These are phyloP conservation scores for Tephrocybe sp. DNA, from an alignment of 768 basidiomycete genomes.

Conservation along the genomic window DNA sequence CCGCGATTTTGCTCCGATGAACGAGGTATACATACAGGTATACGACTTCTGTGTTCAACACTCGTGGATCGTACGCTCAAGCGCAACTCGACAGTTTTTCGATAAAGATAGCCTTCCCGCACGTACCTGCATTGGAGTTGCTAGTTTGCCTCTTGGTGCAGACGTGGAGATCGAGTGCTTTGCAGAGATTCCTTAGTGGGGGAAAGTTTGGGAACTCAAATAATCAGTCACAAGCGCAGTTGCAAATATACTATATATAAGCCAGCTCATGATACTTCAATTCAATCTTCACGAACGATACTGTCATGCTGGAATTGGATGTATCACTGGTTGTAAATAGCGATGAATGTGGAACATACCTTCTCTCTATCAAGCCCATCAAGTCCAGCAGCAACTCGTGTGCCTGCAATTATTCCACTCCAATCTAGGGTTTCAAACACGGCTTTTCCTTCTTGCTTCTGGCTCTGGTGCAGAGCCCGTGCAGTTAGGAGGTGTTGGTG, in stretches of 20 bases:
- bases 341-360: slow-evolving; percentile 21
- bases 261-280: not conserved
- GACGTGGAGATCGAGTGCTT: slow-evolving; percentile 65
- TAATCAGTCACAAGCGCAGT: not conserved
- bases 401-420: slow-evolving; percentile 79
- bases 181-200: slow-evolving; percentile 35
- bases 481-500: slow-evolving; percentile 81
- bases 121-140: slow-evolving; percentile 60
- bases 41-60: too few species aligned
- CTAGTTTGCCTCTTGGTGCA: slow-evolving; percentile 49
- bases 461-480: slow-evolving; percentile 62
- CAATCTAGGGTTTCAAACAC: slow-evolving; percentile 70
- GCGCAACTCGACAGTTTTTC: slow-evolving; percentile 52
- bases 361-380: slow-evolving; percentile 39
- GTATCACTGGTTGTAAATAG: not conserved
- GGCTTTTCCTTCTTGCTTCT: slow-evolving; percentile 43
- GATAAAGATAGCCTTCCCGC: slow-evolving; percentile 45
- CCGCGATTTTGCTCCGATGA: slow-evolving; percentile 37
- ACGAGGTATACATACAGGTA: slow-evolving; percentile 39
- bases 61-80: not conserved
- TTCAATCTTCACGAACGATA: slow-evolving; percentile 21
- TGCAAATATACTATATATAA: not conserved
- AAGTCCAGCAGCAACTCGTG: slow-evolving; percentile 73
- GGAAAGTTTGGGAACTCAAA: not conserved
- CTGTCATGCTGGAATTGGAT: slow-evolving; percentile 15